phyloP scores from a whole-genome alignment of 2,329 filamentous ascomycete species.

The Pseudopyrenochaeta lycopersici region DNA sequence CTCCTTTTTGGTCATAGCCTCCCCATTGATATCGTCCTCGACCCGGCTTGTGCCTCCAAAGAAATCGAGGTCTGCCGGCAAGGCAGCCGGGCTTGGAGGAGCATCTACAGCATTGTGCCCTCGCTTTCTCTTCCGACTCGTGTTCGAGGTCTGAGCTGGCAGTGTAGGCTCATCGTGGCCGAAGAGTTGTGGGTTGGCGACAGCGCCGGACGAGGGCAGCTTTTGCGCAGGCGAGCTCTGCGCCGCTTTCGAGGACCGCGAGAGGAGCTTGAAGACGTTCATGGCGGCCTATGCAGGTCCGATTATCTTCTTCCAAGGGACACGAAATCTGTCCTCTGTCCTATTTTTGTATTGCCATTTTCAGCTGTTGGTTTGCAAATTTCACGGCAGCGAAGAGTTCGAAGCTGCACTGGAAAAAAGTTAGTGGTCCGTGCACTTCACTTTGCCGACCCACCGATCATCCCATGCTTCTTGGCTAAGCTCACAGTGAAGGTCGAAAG shows the following conservation, averaged over 20 bases:
- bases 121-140: constrained; percentile 55
- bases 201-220: constrained; percentile 71
- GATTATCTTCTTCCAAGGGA: not conserved
- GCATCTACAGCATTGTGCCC: constrained; percentile 27
- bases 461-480: constrained; percentile 3
- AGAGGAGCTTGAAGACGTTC: constrained; percentile 79
- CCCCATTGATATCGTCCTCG: constrained; percentile 13
- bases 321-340: no score
- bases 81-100: not conserved
- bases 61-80: constrained; percentile 54
- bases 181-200: constrained; percentile 74
- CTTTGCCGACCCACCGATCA: constrained; percentile 20
- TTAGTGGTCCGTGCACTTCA: constrained; percentile 19
- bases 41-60: constrained; percentile 38
- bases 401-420: constrained; percentile 25
- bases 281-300: constrained; percentile 50
- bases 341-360: not conserved
- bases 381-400: constrained; percentile 16
- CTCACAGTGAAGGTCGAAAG: constrained; percentile 11
- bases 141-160: constrained; percentile 24
- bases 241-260: constrained; percentile 70
- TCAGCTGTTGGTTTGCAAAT: not conserved
- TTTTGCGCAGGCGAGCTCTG: constrained; percentile 52
- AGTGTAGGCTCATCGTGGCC: constrained; percentile 55
- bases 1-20: constrained; percentile 19